Base-by-base conservation (phyloP, 2,329 filamentous ascomycete genomes). In the Alternaria novae-zelandiae region DNA sequence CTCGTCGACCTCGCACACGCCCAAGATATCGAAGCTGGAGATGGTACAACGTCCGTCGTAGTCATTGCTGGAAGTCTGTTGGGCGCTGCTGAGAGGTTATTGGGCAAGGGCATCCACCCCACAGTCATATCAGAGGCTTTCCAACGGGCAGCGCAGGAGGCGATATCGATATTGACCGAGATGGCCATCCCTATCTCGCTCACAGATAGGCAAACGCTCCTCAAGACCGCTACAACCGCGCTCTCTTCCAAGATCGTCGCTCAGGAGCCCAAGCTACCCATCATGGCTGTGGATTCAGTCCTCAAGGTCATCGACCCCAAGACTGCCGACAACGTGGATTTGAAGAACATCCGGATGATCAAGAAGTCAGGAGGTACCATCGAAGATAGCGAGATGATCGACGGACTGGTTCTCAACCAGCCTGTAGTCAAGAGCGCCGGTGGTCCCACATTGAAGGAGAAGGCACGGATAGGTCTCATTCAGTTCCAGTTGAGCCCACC, bases 321-420 rank as follows among this genome's bases (percentile, higher is more conserved):
- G 85, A 97, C 91, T 21, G 95, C 96, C 59, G 93, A 97, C 71
- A 99, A 99, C 70, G 96, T 97, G 59, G 96, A 99, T 76, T 86
- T 99, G 63, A 93, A 93, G 80, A 97, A 98, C 82, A 97, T 99
- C 68, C 89, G 96, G 70, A 96, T 98, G 73, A 87, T 99, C 77
- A 98, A 98, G 88, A 98, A 97, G 84, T 91, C 96, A 60, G 96
- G 96, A 74, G 96, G 96, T 65, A 98, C 96, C 44, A 98, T 99
- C 80, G 96, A 99, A 79, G 96, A 99, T 79, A 97, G 93, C 78
- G 96, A 99, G 83, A 91, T 99, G 86, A 89, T 98, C 41, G 96
- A 99, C 75, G 96, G 96, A 28, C 83, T 99, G 62, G 94, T 98
- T 59, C 86, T 99, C 72, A 94, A 93, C 76, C 96, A 99, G 81